Percentiles rank a stretch among this genome's conserved stretches.
Evolutionary conservation across 371 early-diverging fungal species (phyloP).

Genomic region (Amoeboaphelidium protococcarum): DNA sequence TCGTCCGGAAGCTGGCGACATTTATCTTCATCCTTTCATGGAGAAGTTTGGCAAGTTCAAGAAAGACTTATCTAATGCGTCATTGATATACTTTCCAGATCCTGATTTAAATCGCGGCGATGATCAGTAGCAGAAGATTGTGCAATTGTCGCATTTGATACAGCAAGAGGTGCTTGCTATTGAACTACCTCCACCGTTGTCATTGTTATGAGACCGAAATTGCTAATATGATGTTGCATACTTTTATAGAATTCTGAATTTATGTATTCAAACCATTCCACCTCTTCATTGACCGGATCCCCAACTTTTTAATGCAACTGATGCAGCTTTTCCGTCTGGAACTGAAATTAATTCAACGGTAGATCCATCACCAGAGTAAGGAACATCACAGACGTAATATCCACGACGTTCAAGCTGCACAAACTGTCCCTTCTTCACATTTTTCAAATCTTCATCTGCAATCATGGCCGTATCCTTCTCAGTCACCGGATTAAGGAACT

Average conservation of each 20-base stretch:
- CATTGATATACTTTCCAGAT: no score
- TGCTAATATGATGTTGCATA: slow-evolving; percentile 67
- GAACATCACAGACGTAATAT: slow-evolving; percentile 69
- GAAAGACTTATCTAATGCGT: no score
- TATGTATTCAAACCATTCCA: background rate
- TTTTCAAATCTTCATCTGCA: slow-evolving; percentile 19
- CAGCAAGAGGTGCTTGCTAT: slow-evolving; percentile 14
- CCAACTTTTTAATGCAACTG: background rate
- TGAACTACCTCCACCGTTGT: slow-evolving; percentile 69
- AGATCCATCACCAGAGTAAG: slow-evolving; percentile 7
- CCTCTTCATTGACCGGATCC: background rate
- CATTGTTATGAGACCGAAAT: slow-evolving; percentile 95
- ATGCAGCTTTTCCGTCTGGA: background rate
- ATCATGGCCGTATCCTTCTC: slow-evolving; percentile 26
- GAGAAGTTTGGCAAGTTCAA: no score
- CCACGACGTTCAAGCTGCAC: slow-evolving; percentile 98
- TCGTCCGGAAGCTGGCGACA: no score
- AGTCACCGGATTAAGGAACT: slow-evolving; percentile 63
- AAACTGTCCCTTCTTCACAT: slow-evolving; percentile 29
- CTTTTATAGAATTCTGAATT: slow-evolving; percentile 8
- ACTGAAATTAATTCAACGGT: background rate
- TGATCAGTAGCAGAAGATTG: no score
- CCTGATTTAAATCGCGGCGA: no score
- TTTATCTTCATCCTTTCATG: no score
- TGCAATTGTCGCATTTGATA: no score